phyloP scores from a whole-genome alignment of 1,139 yeast genomes.

The Scheffersomyces parashehatae region DNA sequence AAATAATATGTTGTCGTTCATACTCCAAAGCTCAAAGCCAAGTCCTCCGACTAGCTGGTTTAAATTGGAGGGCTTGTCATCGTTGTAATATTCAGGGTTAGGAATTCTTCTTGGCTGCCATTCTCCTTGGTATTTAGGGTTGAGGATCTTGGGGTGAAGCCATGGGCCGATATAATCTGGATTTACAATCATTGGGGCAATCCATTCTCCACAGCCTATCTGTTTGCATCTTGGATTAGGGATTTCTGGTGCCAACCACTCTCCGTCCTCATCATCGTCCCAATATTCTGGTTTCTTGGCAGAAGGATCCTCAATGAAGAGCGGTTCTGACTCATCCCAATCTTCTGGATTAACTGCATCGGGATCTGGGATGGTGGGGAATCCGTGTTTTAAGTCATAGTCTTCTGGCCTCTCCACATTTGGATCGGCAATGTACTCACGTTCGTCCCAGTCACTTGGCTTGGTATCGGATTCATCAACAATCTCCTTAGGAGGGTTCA shows the following conservation, averaged over 20 bases:
- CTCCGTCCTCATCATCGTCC: conserved; percentile 89
- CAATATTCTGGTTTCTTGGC: conserved; percentile 70
- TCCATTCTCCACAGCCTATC: conserved; percentile 71
- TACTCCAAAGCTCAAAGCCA: conserved; percentile 91
- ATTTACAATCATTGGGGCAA: conserved; percentile 63
- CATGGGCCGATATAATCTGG: conserved; percentile 77
- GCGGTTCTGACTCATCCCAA: conserved; percentile 72
- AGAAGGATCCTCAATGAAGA: conserved; percentile 63
- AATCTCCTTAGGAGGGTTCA: conserved; percentile 64
- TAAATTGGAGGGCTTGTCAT: conserved; percentile 57
- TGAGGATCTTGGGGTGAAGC: conserved; percentile 64
- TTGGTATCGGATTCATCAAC: conserved; percentile 61
- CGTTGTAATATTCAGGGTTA: conserved; percentile 72
- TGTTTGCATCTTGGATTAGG: conserved; percentile 69
- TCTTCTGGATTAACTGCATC: conserved; percentile 65
- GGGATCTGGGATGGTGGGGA: conserved; percentile 63
- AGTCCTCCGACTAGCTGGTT: conserved; percentile 69
- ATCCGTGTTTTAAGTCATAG: conserved; percentile 70
- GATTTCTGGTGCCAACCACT: conserved; percentile 70
- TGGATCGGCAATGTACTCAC: conserved; percentile 65
- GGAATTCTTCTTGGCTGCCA: conserved; percentile 71
- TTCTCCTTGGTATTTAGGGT: conserved; percentile 76
- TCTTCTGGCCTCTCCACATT: conserved; percentile 68
- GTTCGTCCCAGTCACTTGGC: conserved; percentile 83
- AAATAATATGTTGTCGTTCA: conserved; percentile 72